These are phyloP conservation scores for Fusarium begoniae DNA, from an alignment of 2,329 filamentous ascomycete genomes.

Conservation along the genomic window DNA sequence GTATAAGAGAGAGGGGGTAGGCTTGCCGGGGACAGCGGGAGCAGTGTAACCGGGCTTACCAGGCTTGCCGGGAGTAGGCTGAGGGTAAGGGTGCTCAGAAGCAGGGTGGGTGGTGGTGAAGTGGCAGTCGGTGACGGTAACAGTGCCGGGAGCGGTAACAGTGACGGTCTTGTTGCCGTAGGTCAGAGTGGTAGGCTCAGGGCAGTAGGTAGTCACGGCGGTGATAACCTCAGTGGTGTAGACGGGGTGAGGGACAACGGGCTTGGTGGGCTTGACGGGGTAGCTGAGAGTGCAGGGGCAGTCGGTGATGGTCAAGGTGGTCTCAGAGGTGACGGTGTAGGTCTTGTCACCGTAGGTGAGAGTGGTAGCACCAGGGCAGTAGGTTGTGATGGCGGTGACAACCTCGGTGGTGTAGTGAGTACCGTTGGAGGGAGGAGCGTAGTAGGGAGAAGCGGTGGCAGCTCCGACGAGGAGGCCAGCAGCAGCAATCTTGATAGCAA, in stretches of 20 bases:
- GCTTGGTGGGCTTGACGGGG: conserved; percentile 53
- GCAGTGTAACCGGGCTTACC: conserved; percentile 5
- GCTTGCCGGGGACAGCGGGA: conserved; percentile 2
- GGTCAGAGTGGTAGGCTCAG: conserved; percentile 44
- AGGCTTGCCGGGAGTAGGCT: conserved; percentile 22
- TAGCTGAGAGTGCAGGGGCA: conserved; percentile 75
- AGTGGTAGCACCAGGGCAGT: conserved; percentile 73
- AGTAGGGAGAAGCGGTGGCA: conserved; percentile 18
- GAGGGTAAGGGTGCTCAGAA: conserved; percentile 41
- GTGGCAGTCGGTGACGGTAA: conserved; percentile 28
- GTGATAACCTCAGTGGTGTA: conserved; percentile 26
- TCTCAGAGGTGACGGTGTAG: conserved; percentile 75
- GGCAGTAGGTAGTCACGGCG: conserved; percentile 51
- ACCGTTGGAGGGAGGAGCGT: conserved; percentile 8
- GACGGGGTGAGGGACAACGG: conserved; percentile 9
- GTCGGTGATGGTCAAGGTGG: conserved; percentile 75
- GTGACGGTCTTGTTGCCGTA: conserved; percentile 46
- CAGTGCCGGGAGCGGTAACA: conserved; percentile 23
- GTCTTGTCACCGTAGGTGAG: conserved; percentile 71
- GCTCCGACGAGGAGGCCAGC: conserved; percentile 32
- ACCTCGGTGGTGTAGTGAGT: conserved; percentile 69
- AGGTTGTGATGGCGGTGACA: conserved; percentile 73
- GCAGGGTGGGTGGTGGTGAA: conserved; percentile 26
- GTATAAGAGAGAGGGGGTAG: too few species aligned
- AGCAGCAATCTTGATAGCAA: conserved; percentile 21